phyloP scores from a whole-genome alignment of 2,329 filamentous ascomycete species.

The Xylaria sp. region DNA sequence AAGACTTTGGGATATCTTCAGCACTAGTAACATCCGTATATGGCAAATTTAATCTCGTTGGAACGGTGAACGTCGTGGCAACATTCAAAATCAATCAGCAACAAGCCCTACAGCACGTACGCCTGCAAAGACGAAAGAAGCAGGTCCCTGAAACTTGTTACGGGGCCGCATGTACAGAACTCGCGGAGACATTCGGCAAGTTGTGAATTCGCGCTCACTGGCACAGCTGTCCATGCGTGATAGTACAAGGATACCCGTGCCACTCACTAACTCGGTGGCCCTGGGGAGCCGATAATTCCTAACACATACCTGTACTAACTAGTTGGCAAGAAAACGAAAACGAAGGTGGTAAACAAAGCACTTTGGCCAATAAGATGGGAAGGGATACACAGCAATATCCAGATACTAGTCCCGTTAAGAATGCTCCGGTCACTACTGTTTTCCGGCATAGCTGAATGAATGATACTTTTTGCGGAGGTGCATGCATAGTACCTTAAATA shows the following conservation, averaged over 20 bases:
- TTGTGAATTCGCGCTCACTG: slow-evolving; percentile 19
- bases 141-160: slow-evolving; percentile 29
- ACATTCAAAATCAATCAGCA: slow-evolving; percentile 10
- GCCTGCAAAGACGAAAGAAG: slow-evolving; percentile 30
- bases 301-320: too few species aligned
- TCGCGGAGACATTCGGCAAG: slow-evolving; percentile 24
- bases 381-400: not conserved
- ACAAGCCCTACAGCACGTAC: slow-evolving; percentile 13
- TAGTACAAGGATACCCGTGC: slow-evolving; percentile 23
- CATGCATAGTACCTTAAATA: slow-evolving; percentile 20
- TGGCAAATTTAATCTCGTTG: not conserved
- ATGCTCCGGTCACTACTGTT: not conserved
- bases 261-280: not conserved
- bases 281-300: not conserved
- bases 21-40: slow-evolving; percentile 4
- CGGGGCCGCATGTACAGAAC: slow-evolving; percentile 16
- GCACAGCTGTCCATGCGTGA: slow-evolving; percentile 2
- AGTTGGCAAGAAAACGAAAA: not conserved
- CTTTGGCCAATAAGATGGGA: not conserved
- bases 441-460: not conserved
- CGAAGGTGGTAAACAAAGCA: not conserved
- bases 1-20: not conserved
- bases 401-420: slow-evolving; percentile 2
- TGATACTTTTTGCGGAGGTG: not conserved
- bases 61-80: not conserved